These are phyloP conservation scores for Tanacetum coccineum DNA, from an alignment of 129 eudicot genomes.

Conservation along the genomic window DNA sequence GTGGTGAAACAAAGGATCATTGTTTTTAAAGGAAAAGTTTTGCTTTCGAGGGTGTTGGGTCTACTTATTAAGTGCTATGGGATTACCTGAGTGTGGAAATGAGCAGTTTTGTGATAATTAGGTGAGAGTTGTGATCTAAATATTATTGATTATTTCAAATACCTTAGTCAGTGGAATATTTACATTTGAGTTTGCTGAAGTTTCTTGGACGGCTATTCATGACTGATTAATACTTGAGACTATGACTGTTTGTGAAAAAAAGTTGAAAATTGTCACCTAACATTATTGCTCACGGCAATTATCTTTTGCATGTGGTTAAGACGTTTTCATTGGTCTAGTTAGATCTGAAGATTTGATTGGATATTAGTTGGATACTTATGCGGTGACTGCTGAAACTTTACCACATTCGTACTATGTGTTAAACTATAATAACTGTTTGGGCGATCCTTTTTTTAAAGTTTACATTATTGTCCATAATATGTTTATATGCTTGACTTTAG, in stretches of 20 bases:
- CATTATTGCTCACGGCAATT: too few relatives aligned
- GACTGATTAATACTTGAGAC: conserved; percentile 11
- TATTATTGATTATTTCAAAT: background rate
- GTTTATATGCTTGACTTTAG: conserved; percentile 23
- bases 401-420: background rate
- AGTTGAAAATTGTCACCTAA: too few relatives aligned
- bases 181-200: background rate
- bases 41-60: too few relatives aligned
- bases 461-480: background rate
- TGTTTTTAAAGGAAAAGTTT: background rate
- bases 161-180: too few relatives aligned
- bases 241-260: too few relatives aligned
- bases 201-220: background rate
- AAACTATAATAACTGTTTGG: background rate
- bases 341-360: background rate
- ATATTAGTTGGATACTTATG: conserved; percentile 1
- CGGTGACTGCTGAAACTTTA: background rate
- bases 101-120: background rate
- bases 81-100: too few relatives aligned
- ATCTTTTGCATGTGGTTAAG: too few relatives aligned
- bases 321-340: background rate
- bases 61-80: too few relatives aligned
- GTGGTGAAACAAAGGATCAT: background rate
- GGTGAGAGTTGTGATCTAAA: too few relatives aligned
- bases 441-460: background rate